Percentiles rank a stretch among this genome's conserved stretches.
These are phyloP conservation scores for Thoreauomyces humboldtii DNA, from an alignment of 192 early-diverging fungal species.

Conservation along the genomic window DNA sequence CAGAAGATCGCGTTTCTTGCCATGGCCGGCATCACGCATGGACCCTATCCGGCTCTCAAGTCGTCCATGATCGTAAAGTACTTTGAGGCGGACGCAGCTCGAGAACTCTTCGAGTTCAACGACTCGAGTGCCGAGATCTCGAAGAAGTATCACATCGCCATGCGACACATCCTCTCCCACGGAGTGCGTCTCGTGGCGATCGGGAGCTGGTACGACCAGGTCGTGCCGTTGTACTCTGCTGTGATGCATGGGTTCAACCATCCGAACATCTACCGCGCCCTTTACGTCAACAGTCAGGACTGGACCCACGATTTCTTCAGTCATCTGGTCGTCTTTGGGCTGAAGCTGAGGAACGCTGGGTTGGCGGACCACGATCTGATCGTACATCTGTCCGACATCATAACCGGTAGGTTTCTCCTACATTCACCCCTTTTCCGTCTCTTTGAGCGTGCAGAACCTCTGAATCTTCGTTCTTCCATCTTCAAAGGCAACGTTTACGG, in stretches of 20 bases:
- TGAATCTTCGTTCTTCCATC: no score
- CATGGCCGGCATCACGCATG: conserved; percentile 92
- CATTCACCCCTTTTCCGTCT: no score
- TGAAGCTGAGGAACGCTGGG: conserved; percentile 84
- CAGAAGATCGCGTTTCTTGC: conserved; percentile 79
- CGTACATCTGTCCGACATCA: conserved; percentile 78
- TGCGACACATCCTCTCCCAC: conserved; percentile 60
- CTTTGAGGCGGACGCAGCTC: conserved; percentile 84
- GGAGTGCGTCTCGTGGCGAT: conserved; percentile 77
- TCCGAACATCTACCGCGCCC: conserved; percentile 78
- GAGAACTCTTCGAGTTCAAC: conserved; percentile 94
- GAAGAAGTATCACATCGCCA: conserved; percentile 66
- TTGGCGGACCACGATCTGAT: conserved; percentile 83
- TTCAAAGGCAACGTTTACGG: conserved; percentile 76
- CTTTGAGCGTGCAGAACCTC: no score
- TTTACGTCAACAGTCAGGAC: conserved; percentile 85
- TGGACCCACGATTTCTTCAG: conserved; percentile 78
- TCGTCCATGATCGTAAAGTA: conserved; percentile 82
- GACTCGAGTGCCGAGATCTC: conserved; percentile 70
- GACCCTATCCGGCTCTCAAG: conserved; percentile 80
- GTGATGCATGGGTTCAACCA: conserved; percentile 49
- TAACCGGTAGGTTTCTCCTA: no score
- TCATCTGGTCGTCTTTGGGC: conserved; percentile 79
- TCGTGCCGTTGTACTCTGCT: conserved; percentile 73
- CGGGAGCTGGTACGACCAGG: conserved; percentile 93